Percentiles rank a stretch among this genome's conserved stretches.
Conservation (phyloP, 148 eudicot genomes). For the Amaranthus cruentus region DNA sequence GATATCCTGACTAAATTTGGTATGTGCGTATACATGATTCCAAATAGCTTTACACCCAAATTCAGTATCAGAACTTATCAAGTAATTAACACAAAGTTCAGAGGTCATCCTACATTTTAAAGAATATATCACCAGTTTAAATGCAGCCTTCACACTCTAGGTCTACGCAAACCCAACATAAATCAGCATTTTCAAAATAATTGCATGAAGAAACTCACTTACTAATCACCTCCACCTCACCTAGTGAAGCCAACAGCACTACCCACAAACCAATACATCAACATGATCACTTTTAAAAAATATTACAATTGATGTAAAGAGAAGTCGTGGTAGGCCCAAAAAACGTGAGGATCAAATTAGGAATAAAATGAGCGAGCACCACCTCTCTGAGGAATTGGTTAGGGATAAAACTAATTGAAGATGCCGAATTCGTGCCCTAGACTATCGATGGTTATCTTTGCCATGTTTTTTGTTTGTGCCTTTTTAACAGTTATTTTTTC, state of each 20-base stretch:
- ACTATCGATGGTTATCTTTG: too few species aligned
- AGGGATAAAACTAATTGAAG: too few species aligned
- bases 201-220: not conserved
- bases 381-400: too few species aligned
- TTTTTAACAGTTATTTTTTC: too few species aligned
- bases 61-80: not conserved
- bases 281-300: too few species aligned
- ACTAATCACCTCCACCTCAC: not conserved
- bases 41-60: not conserved
- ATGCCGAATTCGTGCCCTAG: too few species aligned
- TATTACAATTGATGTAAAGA: too few species aligned
- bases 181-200: not conserved
- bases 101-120: not conserved
- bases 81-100: not conserved
- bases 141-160: not conserved
- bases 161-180: not conserved
- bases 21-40: not conserved
- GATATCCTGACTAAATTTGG: not conserved
- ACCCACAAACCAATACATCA: too few species aligned
- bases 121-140: not conserved
- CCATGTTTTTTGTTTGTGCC: too few species aligned
- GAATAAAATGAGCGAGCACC: too few species aligned
- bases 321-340: too few species aligned
- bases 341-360: too few species aligned
- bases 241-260: not conserved